These are phyloP conservation scores for Neurospora cerealis DNA, from an alignment of 495 filamentous ascomycete genomes.

Conservation along the genomic window DNA sequence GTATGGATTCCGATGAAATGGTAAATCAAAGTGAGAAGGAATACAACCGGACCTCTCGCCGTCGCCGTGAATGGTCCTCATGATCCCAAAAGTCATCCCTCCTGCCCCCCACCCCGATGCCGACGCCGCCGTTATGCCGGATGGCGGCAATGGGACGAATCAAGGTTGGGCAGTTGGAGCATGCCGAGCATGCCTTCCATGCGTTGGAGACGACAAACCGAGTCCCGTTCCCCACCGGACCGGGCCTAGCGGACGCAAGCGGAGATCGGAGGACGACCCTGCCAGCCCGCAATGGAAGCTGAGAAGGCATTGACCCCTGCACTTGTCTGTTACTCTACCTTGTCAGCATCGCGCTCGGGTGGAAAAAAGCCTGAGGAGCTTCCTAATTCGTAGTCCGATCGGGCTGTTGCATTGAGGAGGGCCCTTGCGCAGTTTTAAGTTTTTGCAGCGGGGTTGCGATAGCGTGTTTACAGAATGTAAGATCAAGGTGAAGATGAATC, in stretches of 20 bases:
- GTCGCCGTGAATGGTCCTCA: background rate
- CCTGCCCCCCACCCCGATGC: background rate
- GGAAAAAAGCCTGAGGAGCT: background rate
- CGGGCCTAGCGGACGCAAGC: background rate
- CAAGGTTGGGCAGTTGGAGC: background rate
- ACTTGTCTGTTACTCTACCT: background rate
- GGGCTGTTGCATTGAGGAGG: background rate
- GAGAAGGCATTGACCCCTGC: background rate
- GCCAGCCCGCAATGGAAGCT: background rate
- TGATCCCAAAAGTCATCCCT: background rate
- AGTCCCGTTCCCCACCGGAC: background rate
- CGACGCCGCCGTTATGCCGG: background rate
- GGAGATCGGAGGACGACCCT: background rate
- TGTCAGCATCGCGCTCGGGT: background rate
- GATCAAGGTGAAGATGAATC: background rate
- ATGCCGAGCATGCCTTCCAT: background rate
- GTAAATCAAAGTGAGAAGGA: background rate
- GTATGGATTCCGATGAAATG: background rate
- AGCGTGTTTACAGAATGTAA: background rate
- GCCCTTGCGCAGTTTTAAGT: background rate
- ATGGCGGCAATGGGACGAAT: background rate
- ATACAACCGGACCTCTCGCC: background rate
- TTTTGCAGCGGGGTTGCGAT: background rate
- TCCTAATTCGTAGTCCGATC: background rate
- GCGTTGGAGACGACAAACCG: background rate